Percentiles rank a stretch among this genome's conserved stretches.
Conservation (phyloP, 208 protist genomes). For the Lotmaria passim region DNA sequence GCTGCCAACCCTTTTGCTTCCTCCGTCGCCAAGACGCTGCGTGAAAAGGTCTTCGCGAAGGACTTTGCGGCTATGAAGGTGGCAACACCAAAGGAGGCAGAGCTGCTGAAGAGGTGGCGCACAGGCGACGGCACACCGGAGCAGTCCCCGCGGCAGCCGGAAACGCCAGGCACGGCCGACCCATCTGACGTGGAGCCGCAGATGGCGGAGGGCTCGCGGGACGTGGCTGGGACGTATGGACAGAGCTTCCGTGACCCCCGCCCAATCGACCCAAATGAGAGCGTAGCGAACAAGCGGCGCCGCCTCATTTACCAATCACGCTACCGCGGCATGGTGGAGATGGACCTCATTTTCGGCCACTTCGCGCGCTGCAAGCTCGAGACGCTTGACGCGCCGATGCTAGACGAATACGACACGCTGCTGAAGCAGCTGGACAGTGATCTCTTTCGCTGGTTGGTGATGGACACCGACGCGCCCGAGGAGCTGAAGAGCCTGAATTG, state of each 20-base stretch:
- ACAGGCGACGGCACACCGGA: slow-evolving; percentile 20
- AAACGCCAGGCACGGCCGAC: slow-evolving; percentile 26
- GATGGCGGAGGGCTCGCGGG: slow-evolving; percentile 23
- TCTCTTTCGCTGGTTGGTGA: slow-evolving; percentile 85
- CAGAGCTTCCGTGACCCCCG: slow-evolving; percentile 74
- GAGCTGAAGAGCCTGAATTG: slow-evolving; percentile 49
- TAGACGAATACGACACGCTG: slow-evolving; percentile 86
- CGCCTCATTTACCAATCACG: slow-evolving; percentile 83
- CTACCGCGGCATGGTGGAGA: slow-evolving; percentile 91
- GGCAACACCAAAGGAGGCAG: slow-evolving; percentile 37
- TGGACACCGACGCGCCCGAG: slow-evolving; percentile 57
- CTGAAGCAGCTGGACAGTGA: slow-evolving; percentile 89
- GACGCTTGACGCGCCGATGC: slow-evolving; percentile 43
- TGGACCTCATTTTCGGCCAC: slow-evolving; percentile 88
- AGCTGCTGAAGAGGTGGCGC: slow-evolving; percentile 49
- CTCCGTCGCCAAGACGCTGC: slow-evolving; percentile 30
- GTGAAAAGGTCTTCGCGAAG: slow-evolving; percentile 33
- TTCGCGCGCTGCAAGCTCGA: slow-evolving; percentile 71
- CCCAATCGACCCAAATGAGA: slow-evolving; percentile 54
- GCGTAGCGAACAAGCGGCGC: slow-evolving; percentile 66
- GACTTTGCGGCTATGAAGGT: slow-evolving; percentile 31
- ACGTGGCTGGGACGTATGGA: slow-evolving; percentile 46
- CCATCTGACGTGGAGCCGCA: slow-evolving; percentile 29
- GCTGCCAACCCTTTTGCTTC: slow-evolving; percentile 25
- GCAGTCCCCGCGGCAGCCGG: slow-evolving; percentile 22